phyloP scores from a whole-genome alignment of 1,284 basidiomycete genomes.

The Somion occarium region DNA sequence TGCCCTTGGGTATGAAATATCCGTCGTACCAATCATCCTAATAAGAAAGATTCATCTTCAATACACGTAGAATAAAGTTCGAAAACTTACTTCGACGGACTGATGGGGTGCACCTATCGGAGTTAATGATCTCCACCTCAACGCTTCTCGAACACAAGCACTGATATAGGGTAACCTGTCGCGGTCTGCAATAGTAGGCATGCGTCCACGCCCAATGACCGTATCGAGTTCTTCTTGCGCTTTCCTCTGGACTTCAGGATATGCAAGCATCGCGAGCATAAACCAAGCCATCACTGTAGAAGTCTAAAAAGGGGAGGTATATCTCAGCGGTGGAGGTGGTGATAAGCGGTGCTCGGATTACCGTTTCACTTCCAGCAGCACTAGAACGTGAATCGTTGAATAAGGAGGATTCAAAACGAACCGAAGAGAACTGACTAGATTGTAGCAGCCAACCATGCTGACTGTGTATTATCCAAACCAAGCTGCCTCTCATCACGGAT shows the following conservation, averaged over 20 bases:
- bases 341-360: background rate
- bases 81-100: background rate
- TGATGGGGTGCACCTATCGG: conserved; percentile 16
- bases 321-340: background rate
- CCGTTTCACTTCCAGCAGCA: conserved; percentile 3
- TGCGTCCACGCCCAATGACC: conserved; percentile 29
- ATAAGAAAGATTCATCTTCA: background rate
- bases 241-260: conserved; percentile 27
- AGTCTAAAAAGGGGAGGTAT: conserved; percentile 4
- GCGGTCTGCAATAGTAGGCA: conserved; percentile 30
- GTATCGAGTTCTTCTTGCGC: conserved; percentile 34
- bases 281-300: conserved; percentile 12
- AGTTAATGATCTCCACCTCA: conserved; percentile 19
- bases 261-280: conserved; percentile 26
- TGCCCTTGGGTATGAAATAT: conserved; percentile 21
- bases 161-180: conserved; percentile 29
- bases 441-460: background rate
- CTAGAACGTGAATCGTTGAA: background rate
- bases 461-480: conserved; percentile 5
- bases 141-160: conserved; percentile 28
- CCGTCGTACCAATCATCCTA: conserved; percentile 20
- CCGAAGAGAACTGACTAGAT: conserved; percentile 14
- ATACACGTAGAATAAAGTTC: background rate
- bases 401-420: background rate
- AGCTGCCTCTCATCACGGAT: background rate